phyloP scores from a whole-genome alignment of 148 eudicot genomes.

The Cornus florida region DNA sequence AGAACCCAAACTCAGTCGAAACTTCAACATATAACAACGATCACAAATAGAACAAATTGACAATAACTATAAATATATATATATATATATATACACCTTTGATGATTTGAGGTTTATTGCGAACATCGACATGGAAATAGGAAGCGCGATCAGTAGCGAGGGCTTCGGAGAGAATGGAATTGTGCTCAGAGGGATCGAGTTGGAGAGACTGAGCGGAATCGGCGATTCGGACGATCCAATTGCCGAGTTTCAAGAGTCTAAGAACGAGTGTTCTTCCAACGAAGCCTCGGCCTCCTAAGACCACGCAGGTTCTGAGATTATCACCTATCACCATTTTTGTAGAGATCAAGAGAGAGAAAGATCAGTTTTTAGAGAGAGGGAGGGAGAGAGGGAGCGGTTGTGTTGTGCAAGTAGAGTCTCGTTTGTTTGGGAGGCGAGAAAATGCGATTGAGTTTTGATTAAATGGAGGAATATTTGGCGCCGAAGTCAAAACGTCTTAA shows the following conservation, averaged over 20 bases:
- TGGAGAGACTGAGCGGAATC: conserved; percentile 44
- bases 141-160: conserved; percentile 52
- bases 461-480: conserved; percentile 10
- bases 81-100: conserved; percentile 37
- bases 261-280: conserved; percentile 65
- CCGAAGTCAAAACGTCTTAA: conserved; percentile 8
- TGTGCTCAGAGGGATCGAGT: conserved; percentile 32
- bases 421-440: conserved; percentile 12
- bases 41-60: neutral
- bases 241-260: conserved; percentile 57
- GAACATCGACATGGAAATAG: conserved; percentile 56
- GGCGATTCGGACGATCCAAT: conserved; percentile 78
- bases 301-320: conserved; percentile 50
- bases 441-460: neutral
- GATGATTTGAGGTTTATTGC: conserved; percentile 46
- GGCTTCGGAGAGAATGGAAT: conserved; percentile 40
- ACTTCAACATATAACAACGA: neutral
- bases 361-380: neutral
- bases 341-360: conserved; percentile 3
- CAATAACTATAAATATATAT: neutral
- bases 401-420: neutral
- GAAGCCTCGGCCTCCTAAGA: conserved; percentile 69
- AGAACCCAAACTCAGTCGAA: neutral
- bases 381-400: neutral
- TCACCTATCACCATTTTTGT: conserved; percentile 26